Evolutionary conservation across 768 basidiomycete species (phyloP).

Genomic region (Rhodocollybia butyracea): DNA sequence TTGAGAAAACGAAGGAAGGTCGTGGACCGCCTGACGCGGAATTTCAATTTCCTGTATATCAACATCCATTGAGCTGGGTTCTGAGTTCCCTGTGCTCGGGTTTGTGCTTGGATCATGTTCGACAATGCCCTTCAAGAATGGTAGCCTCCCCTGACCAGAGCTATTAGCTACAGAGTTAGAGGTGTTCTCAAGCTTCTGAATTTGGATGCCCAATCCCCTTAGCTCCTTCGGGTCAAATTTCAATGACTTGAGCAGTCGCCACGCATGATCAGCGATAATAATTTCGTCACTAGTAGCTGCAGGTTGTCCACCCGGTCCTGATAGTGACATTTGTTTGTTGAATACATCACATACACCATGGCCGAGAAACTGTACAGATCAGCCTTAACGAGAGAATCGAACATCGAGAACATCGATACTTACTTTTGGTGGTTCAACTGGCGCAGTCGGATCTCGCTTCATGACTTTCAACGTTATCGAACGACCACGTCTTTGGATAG

Average conservation of each 20-base stretch:
- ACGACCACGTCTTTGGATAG: slow-evolving; percentile 65
- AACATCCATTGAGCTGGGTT: background rate
- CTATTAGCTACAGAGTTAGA: slow-evolving; percentile 26
- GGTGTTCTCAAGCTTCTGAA: slow-evolving; percentile 77
- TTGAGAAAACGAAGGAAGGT: slow-evolving; percentile 73
- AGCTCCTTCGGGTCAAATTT: slow-evolving; percentile 81
- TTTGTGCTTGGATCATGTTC: background rate
- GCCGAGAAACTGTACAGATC: slow-evolving; percentile 69
- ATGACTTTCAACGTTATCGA: slow-evolving; percentile 85
- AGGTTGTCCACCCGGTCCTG: slow-evolving; percentile 49
- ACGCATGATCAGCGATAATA: slow-evolving; percentile 73
- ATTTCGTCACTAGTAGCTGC: slow-evolving; percentile 67
- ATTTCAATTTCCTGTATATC: background rate
- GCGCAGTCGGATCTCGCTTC: slow-evolving; percentile 82
- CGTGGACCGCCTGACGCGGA: slow-evolving; percentile 13
- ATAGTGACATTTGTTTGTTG: slow-evolving; percentile 67
- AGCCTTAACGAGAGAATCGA: slow-evolving; percentile 2
- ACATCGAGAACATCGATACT: background rate
- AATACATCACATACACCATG: slow-evolving; percentile 84
- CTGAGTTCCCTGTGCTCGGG: background rate
- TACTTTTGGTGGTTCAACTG: slow-evolving; percentile 89
- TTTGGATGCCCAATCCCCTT: slow-evolving; percentile 89
- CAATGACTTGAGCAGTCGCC: slow-evolving; percentile 69
- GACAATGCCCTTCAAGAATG: slow-evolving; percentile 40
- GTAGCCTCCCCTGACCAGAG: slow-evolving; percentile 56